Evolutionary conservation across 163 green algal species (phyloP), one percentile per base, ranked within the genome.

Genomic region (Prototheca wickerhamii): DNA sequence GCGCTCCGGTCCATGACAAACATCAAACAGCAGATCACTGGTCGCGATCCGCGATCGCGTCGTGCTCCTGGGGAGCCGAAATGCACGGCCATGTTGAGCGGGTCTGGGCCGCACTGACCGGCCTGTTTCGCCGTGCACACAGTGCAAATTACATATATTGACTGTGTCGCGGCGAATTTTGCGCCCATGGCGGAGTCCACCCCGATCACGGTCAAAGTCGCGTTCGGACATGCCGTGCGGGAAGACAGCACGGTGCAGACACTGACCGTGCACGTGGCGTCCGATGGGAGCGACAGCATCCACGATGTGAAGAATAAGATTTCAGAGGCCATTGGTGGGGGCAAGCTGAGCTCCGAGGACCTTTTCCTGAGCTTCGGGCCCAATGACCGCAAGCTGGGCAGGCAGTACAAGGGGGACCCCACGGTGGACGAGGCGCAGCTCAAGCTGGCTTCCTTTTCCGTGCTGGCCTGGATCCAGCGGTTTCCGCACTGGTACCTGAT

Each of bases 401-500:
- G 26, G 58, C 72, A 81, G 46, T 86, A 70, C 32, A 7, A 40
- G 30, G 58, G 44, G 5, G 78, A 86, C 70, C 73, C 78, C 32
- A 63, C 59, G 2, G 78, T 80, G 31, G 68, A 86, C 30, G 78
- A 86, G 70, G 28, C n/a, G 23, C 53, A 53, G 32, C 40, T 78
- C 10, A 42, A 21, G 17, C 59, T 86, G 20, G 28, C 32, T 17
- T 33, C 76, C 23, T 86, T 70, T 58, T 77, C 70, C 0, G 31
- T 76, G 23, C 54, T 86, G 44, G 51, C 55, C 1, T 86, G 78
- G 78, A 32, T 85, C 17, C 53, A 78, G 50, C 70, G 76, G 20
- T 86, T 86, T 40, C 70, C 76, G 7, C 70, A 80, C 58, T 86
- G 78, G 78, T 28, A 32, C 10, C 64, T 86, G 10, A 63, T 63